phyloP scores from a whole-genome alignment of 257 asterid species.

The Penstemon newberryi region DNA sequence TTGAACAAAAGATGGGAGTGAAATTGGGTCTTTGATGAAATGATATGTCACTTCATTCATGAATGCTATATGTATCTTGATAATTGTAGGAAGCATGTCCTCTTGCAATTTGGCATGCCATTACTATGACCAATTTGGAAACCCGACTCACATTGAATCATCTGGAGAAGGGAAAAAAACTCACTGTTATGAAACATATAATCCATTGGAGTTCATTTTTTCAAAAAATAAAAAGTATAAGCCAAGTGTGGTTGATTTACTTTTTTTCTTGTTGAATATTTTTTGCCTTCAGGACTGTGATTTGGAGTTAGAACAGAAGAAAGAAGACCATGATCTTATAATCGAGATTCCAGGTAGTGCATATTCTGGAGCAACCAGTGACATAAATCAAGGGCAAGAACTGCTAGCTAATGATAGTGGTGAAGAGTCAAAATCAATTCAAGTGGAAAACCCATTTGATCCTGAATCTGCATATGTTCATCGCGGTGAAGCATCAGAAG shows the following conservation, averaged over 20 bases:
- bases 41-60: not conserved
- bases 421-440: slow-evolving; percentile 22
- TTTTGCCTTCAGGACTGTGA: slow-evolving; percentile 40
- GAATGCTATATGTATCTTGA: not conserved
- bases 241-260: not conserved
- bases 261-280: not conserved
- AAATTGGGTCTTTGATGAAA: not conserved
- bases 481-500: slow-evolving; percentile 23
- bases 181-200: not conserved
- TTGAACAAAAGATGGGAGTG: not conserved
- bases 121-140: not conserved
- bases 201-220: not conserved
- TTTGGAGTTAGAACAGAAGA: slow-evolving; percentile 27
- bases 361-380: slow-evolving; percentile 47
- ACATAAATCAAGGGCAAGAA: slow-evolving; percentile 29
- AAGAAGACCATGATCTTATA: slow-evolving; percentile 51
- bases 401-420: slow-evolving; percentile 5
- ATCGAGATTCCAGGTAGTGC: slow-evolving; percentile 93
- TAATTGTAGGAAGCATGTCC: not conserved
- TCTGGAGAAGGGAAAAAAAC: too few species aligned
- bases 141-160: too few species aligned
- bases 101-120: not conserved
- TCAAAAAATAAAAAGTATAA: too few species aligned
- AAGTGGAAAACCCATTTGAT: slow-evolving; percentile 15
- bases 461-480: slow-evolving; percentile 13